Percentiles rank a stretch among this genome's conserved stretches.
phyloP scores from a whole-genome alignment of 2,329 filamentous ascomycete genomes.

The Talaromyces sp. region DNA sequence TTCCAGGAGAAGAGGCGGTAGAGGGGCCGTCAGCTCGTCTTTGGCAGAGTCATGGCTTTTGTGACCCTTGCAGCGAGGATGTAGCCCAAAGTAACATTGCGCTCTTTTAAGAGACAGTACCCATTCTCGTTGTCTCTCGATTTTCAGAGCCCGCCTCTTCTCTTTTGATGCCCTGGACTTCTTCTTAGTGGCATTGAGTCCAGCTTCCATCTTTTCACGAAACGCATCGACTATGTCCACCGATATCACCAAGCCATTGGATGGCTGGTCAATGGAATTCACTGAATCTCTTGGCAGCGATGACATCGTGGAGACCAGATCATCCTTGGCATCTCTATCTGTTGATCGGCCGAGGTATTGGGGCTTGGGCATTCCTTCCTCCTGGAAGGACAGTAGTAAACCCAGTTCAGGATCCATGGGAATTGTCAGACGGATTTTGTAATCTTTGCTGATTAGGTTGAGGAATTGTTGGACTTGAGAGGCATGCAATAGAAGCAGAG shows the following conservation, averaged over 20 bases:
- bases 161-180: slow-evolving; percentile 50
- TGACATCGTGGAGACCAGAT: slow-evolving; percentile 38
- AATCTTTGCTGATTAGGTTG: slow-evolving; percentile 58
- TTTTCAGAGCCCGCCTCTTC: slow-evolving; percentile 51
- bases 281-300: slow-evolving; percentile 10
- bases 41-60: slow-evolving; percentile 21
- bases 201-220: slow-evolving; percentile 54
- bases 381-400: slow-evolving; percentile 63
- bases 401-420: slow-evolving; percentile 55
- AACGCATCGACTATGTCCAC: slow-evolving; percentile 42
- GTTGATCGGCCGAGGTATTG: slow-evolving; percentile 63
- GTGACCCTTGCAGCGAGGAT: slow-evolving; percentile 34
- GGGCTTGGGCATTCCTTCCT: slow-evolving; percentile 62
- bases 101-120: slow-evolving; percentile 60
- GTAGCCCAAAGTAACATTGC: slow-evolving; percentile 70
- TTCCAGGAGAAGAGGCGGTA: slow-evolving; percentile 46
- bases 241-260: neutral
- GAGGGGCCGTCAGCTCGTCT: slow-evolving; percentile 28
- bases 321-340: slow-evolving; percentile 45
- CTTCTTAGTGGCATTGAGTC: slow-evolving; percentile 51
- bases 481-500: slow-evolving; percentile 67
- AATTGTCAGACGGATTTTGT: slow-evolving; percentile 56
- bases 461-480: slow-evolving; percentile 66
- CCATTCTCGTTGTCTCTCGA: slow-evolving; percentile 54
- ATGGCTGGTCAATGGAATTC: neutral